Evolutionary conservation across 2,329 filamentous ascomycete species (phyloP), one percentile per base, ranked within the genome.

Genomic region (Alternaria arbusti): DNA sequence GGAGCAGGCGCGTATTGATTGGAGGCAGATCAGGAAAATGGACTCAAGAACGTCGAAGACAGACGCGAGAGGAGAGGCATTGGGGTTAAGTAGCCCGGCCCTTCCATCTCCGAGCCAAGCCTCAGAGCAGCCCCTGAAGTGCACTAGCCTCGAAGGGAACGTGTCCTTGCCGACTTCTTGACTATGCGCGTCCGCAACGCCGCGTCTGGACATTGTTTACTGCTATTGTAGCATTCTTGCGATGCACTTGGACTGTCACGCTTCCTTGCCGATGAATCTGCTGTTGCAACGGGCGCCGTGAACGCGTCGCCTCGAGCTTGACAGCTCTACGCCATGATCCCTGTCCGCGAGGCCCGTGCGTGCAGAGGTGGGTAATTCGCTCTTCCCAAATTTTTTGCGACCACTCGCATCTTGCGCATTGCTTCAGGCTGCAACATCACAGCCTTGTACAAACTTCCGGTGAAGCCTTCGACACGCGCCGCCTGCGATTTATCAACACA

Each of bases 1-100:
- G 73, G 75, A 73, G 74, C 66, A 70, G 71, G 68, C 68, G 69
- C 67, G 69, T 71, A 69, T 67, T 74, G 74, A 76, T 77, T 74
- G 75, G 75, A 73, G 70, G 72, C 72, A 71, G 73, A 70, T 72
- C 71, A 71, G 67, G 71, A 72, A 70, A 70, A 70, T 67, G 65
- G 61, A 64, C 56, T 64, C 46, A 62, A 59, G 63, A 65, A 63
- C 59, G 63, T 63, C 59, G 55, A 65, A 65, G 72, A 51, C 65
- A 65, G 72, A 51, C 65, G 64, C 65, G 63, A 66, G 63, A 61
- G 59, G 63, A 68, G 51, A 56, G 61, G 66, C 57, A 68, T 63
- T 63, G 65, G 64, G 68, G 65, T 61, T 64, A 64, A 61, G 63
- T 62, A 65, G 67, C 70, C 69, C 69, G 62, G 59, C 59, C 64